Percentiles rank a stretch among this genome's conserved stretches.
These are phyloP conservation scores for Kodamaea neixiangensis DNA, from an alignment of 805 yeast genomes.

Conservation along the genomic window DNA sequence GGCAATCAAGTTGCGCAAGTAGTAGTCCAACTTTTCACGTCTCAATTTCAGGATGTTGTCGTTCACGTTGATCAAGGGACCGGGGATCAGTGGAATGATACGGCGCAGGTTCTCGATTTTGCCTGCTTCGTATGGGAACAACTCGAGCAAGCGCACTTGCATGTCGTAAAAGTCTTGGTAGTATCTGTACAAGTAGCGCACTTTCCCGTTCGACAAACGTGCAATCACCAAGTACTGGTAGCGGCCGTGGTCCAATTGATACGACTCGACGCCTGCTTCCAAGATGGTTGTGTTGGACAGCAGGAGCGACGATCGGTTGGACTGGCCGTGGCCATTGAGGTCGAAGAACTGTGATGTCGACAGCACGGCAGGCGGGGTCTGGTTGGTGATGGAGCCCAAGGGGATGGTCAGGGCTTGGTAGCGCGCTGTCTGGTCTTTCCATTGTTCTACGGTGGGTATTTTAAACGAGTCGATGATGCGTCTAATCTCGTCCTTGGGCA, in stretches of 20 bases:
- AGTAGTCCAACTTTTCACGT: conserved; percentile 54
- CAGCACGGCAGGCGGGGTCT: conserved; percentile 31
- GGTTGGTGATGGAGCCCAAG: conserved; percentile 49
- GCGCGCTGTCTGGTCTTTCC: conserved; percentile 89
- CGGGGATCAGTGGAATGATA: conserved; percentile 91
- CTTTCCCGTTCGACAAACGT: conserved; percentile 64
- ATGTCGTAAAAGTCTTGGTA: conserved; percentile 96
- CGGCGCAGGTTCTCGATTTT: conserved; percentile 74
- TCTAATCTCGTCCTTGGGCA: conserved; percentile 40
- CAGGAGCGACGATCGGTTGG: conserved; percentile 34
- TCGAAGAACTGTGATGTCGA: conserved; percentile 42
- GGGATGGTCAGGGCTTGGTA: conserved; percentile 90
- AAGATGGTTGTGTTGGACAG: conserved; percentile 41
- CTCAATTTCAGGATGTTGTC: conserved; percentile 62
- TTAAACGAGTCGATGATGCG: conserved; percentile 61
- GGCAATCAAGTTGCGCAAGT: conserved; percentile 57
- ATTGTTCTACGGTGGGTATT: conserved; percentile 91
- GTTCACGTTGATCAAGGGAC: conserved; percentile 89
- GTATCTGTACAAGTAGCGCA: conserved; percentile 75
- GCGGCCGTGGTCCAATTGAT: conserved; percentile 78
- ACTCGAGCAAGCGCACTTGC: conserved; percentile 78
- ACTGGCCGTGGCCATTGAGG: conserved; percentile 11
- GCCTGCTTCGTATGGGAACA: conserved; percentile 92
- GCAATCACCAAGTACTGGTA: conserved; percentile 84
- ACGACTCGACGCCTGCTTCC: conserved; percentile 77